Evolutionary conservation across 139 green algal genomes (phyloP).

Genomic region (Volvox reticuliferus): DNA sequence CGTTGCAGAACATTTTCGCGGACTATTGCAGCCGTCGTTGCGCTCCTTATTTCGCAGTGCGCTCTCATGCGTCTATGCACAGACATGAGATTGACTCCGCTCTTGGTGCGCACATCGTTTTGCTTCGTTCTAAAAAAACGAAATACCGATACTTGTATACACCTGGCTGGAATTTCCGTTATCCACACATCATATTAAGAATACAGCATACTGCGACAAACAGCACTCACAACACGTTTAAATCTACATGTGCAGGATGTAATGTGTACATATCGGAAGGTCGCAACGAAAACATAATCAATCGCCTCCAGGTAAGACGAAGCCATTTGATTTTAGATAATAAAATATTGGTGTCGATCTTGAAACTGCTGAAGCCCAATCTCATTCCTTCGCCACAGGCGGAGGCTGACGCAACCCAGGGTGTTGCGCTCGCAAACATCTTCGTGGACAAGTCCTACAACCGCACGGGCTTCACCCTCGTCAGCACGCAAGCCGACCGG

Average conservation of each 20-base stretch:
- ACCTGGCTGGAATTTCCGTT: not conserved
- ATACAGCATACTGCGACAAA: not conserved
- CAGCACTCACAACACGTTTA: not conserved
- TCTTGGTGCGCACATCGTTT: slow-evolving; percentile 10
- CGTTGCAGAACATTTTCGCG: not conserved
- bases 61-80: not conserved
- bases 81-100: not conserved
- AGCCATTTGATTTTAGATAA: not conserved
- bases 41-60: not conserved
- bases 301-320: slow-evolving; percentile 52
- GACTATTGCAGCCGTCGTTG: not conserved
- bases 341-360: not conserved
- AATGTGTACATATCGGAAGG: slow-evolving; percentile 81
- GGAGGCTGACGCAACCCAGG: not conserved
- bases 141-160: not conserved
- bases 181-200: not conserved
- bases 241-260: slow-evolving; percentile 57
- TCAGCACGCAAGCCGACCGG: slow-evolving; percentile 1
- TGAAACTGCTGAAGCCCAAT: no score
- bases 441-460: slow-evolving; percentile 85
- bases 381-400: not conserved
- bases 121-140: not conserved
- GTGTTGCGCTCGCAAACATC: slow-evolving; percentile 57
- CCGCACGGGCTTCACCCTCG: slow-evolving; percentile 80
- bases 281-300: slow-evolving; percentile 51